Evolutionary conservation across 1,139 yeast species (phyloP), one percentile per base, ranked within the genome.

Genomic region (Saccharomyces hybrid): DNA sequence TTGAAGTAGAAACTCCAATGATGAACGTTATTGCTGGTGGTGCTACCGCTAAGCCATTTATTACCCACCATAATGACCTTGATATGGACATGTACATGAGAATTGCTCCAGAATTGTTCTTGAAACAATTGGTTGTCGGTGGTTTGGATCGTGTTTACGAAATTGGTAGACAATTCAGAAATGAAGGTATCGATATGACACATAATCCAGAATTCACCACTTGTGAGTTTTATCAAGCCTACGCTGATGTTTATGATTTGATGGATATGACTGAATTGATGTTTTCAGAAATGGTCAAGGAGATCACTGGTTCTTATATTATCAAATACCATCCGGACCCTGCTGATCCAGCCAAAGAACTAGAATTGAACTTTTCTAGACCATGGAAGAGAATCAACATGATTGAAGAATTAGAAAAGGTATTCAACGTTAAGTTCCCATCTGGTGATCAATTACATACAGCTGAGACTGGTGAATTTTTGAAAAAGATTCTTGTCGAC

Each of bases 1-100:
- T 89, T 64, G 99, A 93, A 78, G 99, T 93, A 61, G 99, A 93
- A 78, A 93, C 99, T 57, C 99, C 99, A 68, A 93, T 93, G 88
- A 86, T 93, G 95, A 93, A 93, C 76, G 88, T 89, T 64, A 90
- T 93, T 74, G 98, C 99, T 55, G 99, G 99, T 73, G 99, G 99
- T 76, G 99, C 99, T 66, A 93, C 98, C 60, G 99, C 99, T 65
- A 93, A 90, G 78, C 99, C 99, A 42, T 93, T 93, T 74, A 78
- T 86, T 63, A 93, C 99, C 56, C 99, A 93, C 72, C 99, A 93
- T 77, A 93, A 93, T 70, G 99, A 93, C 71, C 82, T 93, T 73
- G 84, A 89, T 75, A 84, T 93, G 89, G 95, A 91, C 68, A 87
- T 93, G 89, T 93, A 77, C 78, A 86, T 93, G 96, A 88, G 99